Evolutionary conservation across 345 rosid genomes (phyloP).

Genomic region (Populus pruinosa): DNA sequence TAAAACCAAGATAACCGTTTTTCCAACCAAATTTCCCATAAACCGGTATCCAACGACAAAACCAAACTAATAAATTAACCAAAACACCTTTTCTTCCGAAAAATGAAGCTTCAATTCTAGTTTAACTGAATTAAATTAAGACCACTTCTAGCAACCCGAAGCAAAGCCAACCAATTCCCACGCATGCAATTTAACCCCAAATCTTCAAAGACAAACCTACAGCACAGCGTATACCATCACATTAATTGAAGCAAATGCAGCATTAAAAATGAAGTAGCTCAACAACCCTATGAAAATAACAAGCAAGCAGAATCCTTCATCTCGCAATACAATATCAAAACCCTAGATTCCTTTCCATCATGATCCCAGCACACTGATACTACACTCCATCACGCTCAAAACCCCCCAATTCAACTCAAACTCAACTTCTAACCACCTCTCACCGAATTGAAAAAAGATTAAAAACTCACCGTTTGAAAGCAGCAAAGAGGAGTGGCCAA

Average conservation of each 20-base stretch:
- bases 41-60: conserved; percentile 4
- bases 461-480: conserved; percentile 16
- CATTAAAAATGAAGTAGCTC: conserved; percentile 14
- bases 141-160: conserved; percentile 3
- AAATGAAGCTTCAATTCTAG: background rate
- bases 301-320: conserved; percentile 4
- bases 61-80: background rate
- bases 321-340: conserved; percentile 18
- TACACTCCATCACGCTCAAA: conserved; percentile 14
- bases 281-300: conserved; percentile 1
- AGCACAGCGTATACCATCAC: background rate
- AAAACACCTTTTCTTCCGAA: background rate
- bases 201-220: background rate
- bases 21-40: conserved; percentile 21
- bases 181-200: background rate
- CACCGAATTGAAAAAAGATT: background rate
- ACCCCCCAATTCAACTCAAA: conserved; percentile 30
- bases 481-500: background rate
- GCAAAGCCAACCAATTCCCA: background rate
- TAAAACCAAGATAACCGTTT: background rate
- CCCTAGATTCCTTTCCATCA: conserved; percentile 31
- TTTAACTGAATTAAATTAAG: background rate
- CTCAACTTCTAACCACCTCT: conserved; percentile 11
- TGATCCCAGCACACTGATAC: conserved; percentile 14
- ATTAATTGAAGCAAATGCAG: conserved; percentile 15